phyloP scores from a whole-genome alignment of 2,329 filamentous ascomycete genomes.

The Trichoderma sp. region DNA sequence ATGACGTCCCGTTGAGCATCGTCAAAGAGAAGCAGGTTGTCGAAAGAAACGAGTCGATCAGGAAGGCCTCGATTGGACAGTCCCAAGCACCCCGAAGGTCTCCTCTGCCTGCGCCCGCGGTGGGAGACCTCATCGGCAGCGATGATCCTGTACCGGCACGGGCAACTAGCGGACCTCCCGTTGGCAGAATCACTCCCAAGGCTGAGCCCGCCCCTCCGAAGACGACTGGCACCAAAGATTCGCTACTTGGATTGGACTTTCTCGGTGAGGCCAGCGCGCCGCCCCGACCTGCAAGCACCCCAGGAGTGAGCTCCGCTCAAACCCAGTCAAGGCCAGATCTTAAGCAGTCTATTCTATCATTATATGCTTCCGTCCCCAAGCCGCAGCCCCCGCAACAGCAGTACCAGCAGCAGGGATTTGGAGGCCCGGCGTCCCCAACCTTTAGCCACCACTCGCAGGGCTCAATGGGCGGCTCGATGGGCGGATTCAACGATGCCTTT shows the following conservation, averaged over 20 bases:
- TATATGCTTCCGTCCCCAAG: constrained; percentile 84
- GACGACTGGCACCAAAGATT: constrained; percentile 78
- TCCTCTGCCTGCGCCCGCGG: constrained; percentile 52
- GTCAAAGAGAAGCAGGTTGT: constrained; percentile 68
- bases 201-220: constrained; percentile 66
- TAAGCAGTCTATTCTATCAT: constrained; percentile 94
- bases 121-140: constrained; percentile 82
- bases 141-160: constrained; percentile 68
- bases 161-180: constrained; percentile 65
- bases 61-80: constrained; percentile 61
- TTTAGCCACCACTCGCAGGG: constrained; percentile 52
- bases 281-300: constrained; percentile 80
- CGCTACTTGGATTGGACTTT: constrained; percentile 89
- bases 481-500: constrained; percentile 71
- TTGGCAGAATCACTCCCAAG: constrained; percentile 60
- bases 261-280: constrained; percentile 74
- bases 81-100: constrained; percentile 39
- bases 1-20: constrained; percentile 69
- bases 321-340: constrained; percentile 83
- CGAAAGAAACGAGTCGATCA: constrained; percentile 58
- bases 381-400: constrained; percentile 61
- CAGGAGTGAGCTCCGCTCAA: constrained; percentile 60
- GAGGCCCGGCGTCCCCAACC: constrained; percentile 62
- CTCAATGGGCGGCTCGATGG: constrained; percentile 51
- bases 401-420: constrained; percentile 60